Evolutionary conservation across 2,329 filamentous ascomycete species (phyloP), one percentile per base, ranked within the genome.

Genomic region (Beauveria pseudobassiana): DNA sequence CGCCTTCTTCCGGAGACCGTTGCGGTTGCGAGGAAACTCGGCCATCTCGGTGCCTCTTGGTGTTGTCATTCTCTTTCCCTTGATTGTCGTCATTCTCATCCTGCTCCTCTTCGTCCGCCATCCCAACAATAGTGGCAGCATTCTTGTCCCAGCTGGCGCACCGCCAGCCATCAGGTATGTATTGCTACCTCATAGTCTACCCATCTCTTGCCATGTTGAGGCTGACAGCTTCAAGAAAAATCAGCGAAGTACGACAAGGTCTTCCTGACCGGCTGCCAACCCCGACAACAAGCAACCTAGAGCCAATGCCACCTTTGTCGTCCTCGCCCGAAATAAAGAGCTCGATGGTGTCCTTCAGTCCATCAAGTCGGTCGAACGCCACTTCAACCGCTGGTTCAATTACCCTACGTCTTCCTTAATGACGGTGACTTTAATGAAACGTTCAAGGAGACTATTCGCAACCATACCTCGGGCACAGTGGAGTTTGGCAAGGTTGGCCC

Each of bases 371-470:
- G 93, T 99, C 67, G 95, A 99, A 79, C 86, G 95, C 69, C 95
- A 99, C 77, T 99, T 99, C 85, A 99, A 99, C 77, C 86, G 93
- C 67, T 99, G 93, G 93, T 99, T 92, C 74, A 87, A 98, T 76
- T 99, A 99, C 74, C 95, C 28, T 99, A 98, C 73, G 93, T 98
- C 68, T 98, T 99, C 75, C 80, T 99, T 68, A 99, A 99, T 76
- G 93, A 99, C 70, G 95, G 89, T 65, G 93, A 98, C 62, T 99
- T 99, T 83, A 93, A 98, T 76, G 86, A 91, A 71, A 90, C 87
- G 14, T 99, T 99, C 83, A 96, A 91, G 74, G 89, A 93, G 68
- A 88, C 87, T 0, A 85, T 99, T 62, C 78, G 82, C 71, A 96
- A 97, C 72, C 91, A 99, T 76, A 96, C 93, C n/a, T 96, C 90